Evolutionary conservation across 2,329 filamentous ascomycete species (phyloP).

Genomic region (Fusarium globosum): DNA sequence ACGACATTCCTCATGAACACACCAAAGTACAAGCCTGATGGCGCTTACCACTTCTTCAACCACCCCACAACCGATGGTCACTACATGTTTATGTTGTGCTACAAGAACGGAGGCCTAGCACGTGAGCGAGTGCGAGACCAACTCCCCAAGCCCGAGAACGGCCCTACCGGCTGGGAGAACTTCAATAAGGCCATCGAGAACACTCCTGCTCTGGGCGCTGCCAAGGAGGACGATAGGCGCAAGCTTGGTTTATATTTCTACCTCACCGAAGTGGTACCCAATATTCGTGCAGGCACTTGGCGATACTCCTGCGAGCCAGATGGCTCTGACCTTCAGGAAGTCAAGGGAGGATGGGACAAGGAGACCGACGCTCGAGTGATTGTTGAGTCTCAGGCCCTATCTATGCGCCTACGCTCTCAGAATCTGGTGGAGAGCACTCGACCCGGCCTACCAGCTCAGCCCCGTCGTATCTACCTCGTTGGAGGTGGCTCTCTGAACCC

Average conservation of each 20-base stretch:
- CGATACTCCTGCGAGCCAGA: slow-evolving; percentile 74
- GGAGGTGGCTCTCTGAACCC: slow-evolving; percentile 91
- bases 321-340: slow-evolving; percentile 61
- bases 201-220: slow-evolving; percentile 76
- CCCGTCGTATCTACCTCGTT: slow-evolving; percentile 90
- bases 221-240: slow-evolving; percentile 64
- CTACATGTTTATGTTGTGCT: slow-evolving; percentile 99
- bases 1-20: slow-evolving; percentile 99
- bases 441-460: slow-evolving; percentile 77
- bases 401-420: slow-evolving; percentile 85
- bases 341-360: slow-evolving; percentile 55
- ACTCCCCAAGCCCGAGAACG: slow-evolving; percentile 66
- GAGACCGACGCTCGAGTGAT: slow-evolving; percentile 85
- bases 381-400: slow-evolving; percentile 94
- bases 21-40: slow-evolving; percentile 87
- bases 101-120: slow-evolving; percentile 96
- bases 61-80: slow-evolving; percentile 90
- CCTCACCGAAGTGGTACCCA: slow-evolving; percentile 94
- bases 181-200: slow-evolving; percentile 81
- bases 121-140: slow-evolving; percentile 89
- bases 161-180: slow-evolving; percentile 73
- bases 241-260: slow-evolving; percentile 96
- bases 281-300: slow-evolving; percentile 87
- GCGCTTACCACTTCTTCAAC: slow-evolving; percentile 97
- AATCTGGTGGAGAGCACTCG: slow-evolving; percentile 73